Conservation (phyloP, 2,329 filamentous ascomycete genomes). For the Graphilbum ipis-grandicollis region DNA sequence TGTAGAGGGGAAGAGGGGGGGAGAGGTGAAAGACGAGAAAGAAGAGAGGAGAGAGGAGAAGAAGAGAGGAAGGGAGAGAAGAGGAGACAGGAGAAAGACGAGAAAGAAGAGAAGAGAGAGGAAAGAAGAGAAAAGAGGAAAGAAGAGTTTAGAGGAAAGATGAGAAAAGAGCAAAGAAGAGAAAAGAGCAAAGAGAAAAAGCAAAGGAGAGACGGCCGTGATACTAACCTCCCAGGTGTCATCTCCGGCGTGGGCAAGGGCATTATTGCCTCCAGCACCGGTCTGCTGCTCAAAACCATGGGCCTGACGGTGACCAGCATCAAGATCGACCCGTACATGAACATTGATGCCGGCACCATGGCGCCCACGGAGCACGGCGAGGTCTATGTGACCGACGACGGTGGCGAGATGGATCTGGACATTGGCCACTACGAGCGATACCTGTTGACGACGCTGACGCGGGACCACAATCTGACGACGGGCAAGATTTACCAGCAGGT, state of each 20-base stretch:
- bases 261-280: slow-evolving; percentile 16
- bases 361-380: slow-evolving; percentile 51
- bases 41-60: no score
- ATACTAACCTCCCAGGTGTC: slow-evolving; percentile 4
- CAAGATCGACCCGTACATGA: slow-evolving; percentile 34
- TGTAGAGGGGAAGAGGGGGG: no score
- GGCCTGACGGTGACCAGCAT: slow-evolving; percentile 51
- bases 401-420: slow-evolving; percentile 46
- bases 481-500: slow-evolving; percentile 91
- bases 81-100: no score
- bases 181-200: no score
- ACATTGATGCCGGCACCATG: slow-evolving; percentile 19
- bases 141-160: no score
- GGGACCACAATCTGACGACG: slow-evolving; percentile 92
- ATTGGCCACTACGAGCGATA: slow-evolving; percentile 48
- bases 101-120: no score
- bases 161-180: no score
- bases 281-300: slow-evolving; percentile 61
- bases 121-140: no score
- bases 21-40: no score
- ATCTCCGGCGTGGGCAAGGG: slow-evolving; percentile 12
- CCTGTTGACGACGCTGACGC: slow-evolving; percentile 62
- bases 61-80: no score
- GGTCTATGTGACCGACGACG: slow-evolving; percentile 74
- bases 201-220: no score